Percentiles rank a stretch among this genome's conserved stretches.
Conservation (phyloP, 805 yeast species). For the Candida dendrica region DNA sequence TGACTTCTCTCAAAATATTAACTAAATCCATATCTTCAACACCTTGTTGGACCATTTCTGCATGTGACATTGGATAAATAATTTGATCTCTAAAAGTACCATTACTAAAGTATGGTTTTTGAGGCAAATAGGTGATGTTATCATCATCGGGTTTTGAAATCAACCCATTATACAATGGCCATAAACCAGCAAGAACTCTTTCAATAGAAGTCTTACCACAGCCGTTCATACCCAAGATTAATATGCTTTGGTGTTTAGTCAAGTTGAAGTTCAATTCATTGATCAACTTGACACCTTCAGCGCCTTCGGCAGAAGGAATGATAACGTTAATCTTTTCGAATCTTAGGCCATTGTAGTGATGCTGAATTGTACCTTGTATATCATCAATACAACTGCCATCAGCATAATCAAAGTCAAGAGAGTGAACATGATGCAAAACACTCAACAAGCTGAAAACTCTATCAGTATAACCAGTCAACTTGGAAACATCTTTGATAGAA, state of each 20-base stretch:
- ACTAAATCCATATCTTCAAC: constrained; percentile 61
- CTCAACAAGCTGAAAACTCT: constrained; percentile 70
- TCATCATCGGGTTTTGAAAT: constrained; percentile 68
- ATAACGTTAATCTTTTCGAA: constrained; percentile 78
- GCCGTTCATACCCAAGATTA: constrained; percentile 83
- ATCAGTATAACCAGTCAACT: constrained; percentile 84
- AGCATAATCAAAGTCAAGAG: constrained; percentile 35
- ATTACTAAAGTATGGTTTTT: constrained; percentile 72
- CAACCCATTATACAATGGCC: constrained; percentile 86
- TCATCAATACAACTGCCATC: constrained; percentile 37
- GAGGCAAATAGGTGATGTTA: constrained; percentile 76
- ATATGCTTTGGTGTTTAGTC: constrained; percentile 48
- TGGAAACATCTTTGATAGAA: constrained; percentile 88
- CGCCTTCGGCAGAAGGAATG: constrained; percentile 62
- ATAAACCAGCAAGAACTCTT: constrained; percentile 75
- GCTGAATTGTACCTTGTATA: constrained; percentile 75
- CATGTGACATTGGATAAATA: constrained; percentile 76
- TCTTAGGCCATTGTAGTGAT: constrained; percentile 69
- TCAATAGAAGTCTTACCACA: constrained; percentile 86
- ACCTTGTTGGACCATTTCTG: constrained; percentile 70
- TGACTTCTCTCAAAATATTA: constrained; percentile 65
- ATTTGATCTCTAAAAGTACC: constrained; percentile 90
- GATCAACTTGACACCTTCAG: constrained; percentile 54
- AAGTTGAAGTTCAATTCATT: constrained; percentile 53
- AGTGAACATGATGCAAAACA: constrained; percentile 79